Evolutionary conservation across 2,329 filamentous ascomycete genomes (phyloP), one percentile per base, ranked within the genome.

Genomic region (Cryphonectria carpinicola): DNA sequence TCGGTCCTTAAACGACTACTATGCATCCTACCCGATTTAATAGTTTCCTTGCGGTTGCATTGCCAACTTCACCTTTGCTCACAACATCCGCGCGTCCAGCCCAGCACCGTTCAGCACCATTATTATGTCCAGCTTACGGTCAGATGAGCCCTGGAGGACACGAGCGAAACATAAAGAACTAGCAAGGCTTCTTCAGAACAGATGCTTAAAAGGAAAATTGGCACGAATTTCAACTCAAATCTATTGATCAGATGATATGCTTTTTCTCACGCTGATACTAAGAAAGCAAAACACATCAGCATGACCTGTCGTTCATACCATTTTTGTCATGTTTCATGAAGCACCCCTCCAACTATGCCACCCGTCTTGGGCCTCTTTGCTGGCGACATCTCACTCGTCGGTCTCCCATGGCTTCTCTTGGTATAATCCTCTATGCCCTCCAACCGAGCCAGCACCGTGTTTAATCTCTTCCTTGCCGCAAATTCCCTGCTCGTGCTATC

Each of bases 401-500:
- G 79, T n/a, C 81, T 76, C 60, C 79, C 77, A 54, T 79, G 77
- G 3, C 79, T 76, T 49, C 77, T 77, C 67, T 80, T 81, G 1
- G 68, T 75, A 11, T 76, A 74, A 58, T 80, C 79, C 2, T 81
- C 78, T 19, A 84, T 72, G 43, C 81, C 79, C 17, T 85, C 84
- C 25, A 90, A 77, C 46, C 81, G 80, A 5, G 78, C 79, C 62
- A 90, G 74, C 0, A 83, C 83, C 49, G 80, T 80, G 13, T 84
- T 84, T 46, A 90, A 78, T 25, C 81, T 84, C 73, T 84, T 84
- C 49, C 88, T 78, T 1, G 86, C 88, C 10, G 83, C 83, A 17
- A 90, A 80, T 76, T 90, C 88, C 6, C 82, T 80, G 22, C 79
- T 80, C 64, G 81, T 85, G 71, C 85, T 86, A 67, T 85, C 83